phyloP scores from a whole-genome alignment of 202 grass and related monocot genomes.

The Musa balbisiana region DNA sequence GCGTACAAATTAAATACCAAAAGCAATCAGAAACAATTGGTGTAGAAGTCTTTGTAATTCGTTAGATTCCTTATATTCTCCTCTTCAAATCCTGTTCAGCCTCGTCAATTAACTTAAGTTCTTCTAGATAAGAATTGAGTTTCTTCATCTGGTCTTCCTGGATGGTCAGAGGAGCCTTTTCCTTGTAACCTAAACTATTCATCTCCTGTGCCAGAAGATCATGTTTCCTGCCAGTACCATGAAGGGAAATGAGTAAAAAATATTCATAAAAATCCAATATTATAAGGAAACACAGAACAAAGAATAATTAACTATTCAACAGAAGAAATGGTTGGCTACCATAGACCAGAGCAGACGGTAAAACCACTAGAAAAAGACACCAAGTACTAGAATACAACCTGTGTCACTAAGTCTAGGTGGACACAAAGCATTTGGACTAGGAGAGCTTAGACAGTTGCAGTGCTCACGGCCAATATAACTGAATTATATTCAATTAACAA shows the following conservation, averaged over 20 bases:
- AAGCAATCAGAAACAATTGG: neutral
- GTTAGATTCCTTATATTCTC: conserved; percentile 25
- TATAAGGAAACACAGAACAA: neutral
- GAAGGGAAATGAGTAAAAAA: neutral
- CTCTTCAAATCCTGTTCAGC: conserved; percentile 71
- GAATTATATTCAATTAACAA: neutral
- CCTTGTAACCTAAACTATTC: conserved; percentile 46
- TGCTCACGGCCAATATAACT: neutral
- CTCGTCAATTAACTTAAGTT: conserved; percentile 59
- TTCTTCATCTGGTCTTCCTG: conserved; percentile 75
- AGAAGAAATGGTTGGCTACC: neutral
- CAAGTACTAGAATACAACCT: too few relatives aligned
- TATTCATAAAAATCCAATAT: neutral
- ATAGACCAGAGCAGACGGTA: too few relatives aligned
- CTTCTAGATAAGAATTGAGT: conserved; percentile 52
- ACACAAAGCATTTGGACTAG: too few relatives aligned
- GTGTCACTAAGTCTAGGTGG: too few relatives aligned
- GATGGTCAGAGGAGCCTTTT: conserved; percentile 62
- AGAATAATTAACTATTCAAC: neutral
- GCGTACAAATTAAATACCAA: neutral
- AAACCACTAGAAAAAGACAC: too few relatives aligned
- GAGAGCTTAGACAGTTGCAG: too few relatives aligned
- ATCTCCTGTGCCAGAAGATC: conserved; percentile 46
- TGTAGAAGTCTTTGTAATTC: neutral
- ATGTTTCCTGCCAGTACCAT: conserved; percentile 37